phyloP scores from a whole-genome alignment of 179 eudicot genomes.

The Carnegiea gigantea region DNA sequence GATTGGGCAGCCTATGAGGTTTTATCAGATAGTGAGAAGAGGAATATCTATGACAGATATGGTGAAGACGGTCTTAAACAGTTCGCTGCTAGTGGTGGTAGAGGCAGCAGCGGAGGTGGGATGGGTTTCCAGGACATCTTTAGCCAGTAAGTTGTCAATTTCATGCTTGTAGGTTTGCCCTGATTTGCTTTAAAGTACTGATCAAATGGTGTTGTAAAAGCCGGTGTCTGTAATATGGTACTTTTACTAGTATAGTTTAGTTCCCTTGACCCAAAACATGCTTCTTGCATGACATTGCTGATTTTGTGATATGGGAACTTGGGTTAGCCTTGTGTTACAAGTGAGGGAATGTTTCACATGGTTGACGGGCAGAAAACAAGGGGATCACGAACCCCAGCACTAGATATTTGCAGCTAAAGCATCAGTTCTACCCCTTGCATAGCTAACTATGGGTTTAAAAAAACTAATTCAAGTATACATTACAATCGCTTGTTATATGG shows the following conservation, averaged over 20 bases:
- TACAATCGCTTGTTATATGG: neutral
- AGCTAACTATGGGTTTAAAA: too few relatives aligned
- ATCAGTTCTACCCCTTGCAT: too few relatives aligned
- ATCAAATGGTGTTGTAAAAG: neutral
- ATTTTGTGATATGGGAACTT: neutral
- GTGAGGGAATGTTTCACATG: too few relatives aligned
- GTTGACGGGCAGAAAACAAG: too few relatives aligned
- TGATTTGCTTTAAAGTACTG: neutral
- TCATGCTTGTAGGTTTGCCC: neutral
- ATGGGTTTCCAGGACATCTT: slow-evolving; percentile 87
- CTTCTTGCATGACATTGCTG: neutral
- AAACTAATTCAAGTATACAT: too few relatives aligned
- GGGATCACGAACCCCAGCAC: too few relatives aligned
- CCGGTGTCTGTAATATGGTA: neutral
- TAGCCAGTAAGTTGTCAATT: slow-evolving; percentile 60
- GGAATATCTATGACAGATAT: slow-evolving; percentile 80
- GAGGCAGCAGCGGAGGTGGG: slow-evolving; percentile 79
- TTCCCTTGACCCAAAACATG: neutral
- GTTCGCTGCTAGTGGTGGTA: slow-evolving; percentile 68
- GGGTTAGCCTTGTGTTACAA: neutral
- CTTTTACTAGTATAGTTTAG: neutral
- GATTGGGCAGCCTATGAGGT: slow-evolving; percentile 81
- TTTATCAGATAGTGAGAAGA: slow-evolving; percentile 89
- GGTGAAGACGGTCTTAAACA: slow-evolving; percentile 98
- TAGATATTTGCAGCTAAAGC: too few relatives aligned